Base-by-base conservation (phyloP, 495 filamentous ascomycete genomes). In the Trichoderma gamsii region DNA sequence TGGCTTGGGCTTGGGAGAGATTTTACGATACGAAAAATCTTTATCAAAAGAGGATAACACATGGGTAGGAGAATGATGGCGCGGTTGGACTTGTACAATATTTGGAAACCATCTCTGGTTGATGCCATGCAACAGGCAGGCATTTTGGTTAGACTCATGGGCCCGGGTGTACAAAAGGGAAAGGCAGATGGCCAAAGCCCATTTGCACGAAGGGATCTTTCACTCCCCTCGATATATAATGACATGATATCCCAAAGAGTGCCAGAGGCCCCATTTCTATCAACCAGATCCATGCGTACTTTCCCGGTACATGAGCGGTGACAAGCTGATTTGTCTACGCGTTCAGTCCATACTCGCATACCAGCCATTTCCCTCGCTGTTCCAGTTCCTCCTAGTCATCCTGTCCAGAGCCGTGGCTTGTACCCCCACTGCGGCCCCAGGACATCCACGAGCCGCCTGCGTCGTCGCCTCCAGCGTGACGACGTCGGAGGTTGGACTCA, bases 381-480 rank as follows among this genome's bases (percentile, higher is more conserved):
- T 68, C 29, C 29, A 41, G 18, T 9, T 46, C 63, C 18, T 66
- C 65, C 65, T 66, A 66, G 25, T 66, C 41, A 1, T 61, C 56
- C 23, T 1, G 41, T 11, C 65, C 41, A 12, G 64, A 71, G 35
- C 72, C 73, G 23, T 59, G 52, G 25, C 44, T 41, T 49, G 21
- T 72, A 71, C 5, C 67, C 67, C 65, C 72, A 1, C 79, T 80
- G 86, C 86, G 88, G 52, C 78, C 81, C 82, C 87, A 88, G 8
- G 85, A 82, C 77, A 88, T 81, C 88, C 87, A 89, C 2, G 81
- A 76, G 3, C 82, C 81, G 25, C 76, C 73, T 38, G 35, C 35
- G 23, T 70, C 72, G 59, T 64, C 38, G 67, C 56, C 13, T 65
- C 65, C 52, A 63, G 52, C 15, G 70, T 72, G 18, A 68, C 71